phyloP scores from a whole-genome alignment of 371 early-diverging fungal species.

The Saksenaea vasiformis region DNA sequence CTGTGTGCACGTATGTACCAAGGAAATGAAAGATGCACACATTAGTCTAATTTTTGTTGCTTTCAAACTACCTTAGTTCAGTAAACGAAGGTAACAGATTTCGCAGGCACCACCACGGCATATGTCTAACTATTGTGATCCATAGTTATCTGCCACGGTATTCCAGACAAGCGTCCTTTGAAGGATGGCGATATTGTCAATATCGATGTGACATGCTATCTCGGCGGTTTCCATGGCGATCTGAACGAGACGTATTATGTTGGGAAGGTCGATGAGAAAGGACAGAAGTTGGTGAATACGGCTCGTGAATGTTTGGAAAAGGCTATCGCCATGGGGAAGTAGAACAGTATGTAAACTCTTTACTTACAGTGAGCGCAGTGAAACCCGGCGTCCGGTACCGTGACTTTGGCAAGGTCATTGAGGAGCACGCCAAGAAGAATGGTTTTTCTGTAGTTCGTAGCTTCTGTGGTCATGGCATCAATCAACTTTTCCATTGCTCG shows the following conservation, averaged over 20 bases:
- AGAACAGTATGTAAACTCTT: background rate
- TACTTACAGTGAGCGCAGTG: conserved; percentile 36
- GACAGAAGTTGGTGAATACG: conserved; percentile 72
- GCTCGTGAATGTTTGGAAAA: conserved; percentile 83
- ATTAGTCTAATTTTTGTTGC: conserved; percentile 24
- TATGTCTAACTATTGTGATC: background rate
- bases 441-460: conserved; percentile 94
- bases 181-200: conserved; percentile 94
- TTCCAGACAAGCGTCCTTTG: conserved; percentile 86
- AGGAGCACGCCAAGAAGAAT: conserved; percentile 79
- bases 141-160: conserved; percentile 83
- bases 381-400: conserved; percentile 93
- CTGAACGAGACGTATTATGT: conserved; percentile 88
- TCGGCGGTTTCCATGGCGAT: conserved; percentile 93
- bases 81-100: conserved; percentile 55
- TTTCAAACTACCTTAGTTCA: conserved; percentile 30
- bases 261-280: conserved; percentile 83
- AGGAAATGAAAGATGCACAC: conserved; percentile 47
- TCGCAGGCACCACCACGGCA: background rate
- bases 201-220: conserved; percentile 85
- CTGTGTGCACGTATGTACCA: conserved; percentile 83
- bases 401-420: conserved; percentile 91
- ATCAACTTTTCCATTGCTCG: conserved; percentile 85
- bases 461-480: conserved; percentile 95
- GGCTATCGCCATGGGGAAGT: conserved; percentile 84